A percentile compares a stretch with the other conserved stretches of the same genome.
Evolutionary conservation across 352 stramenopile genomes (phyloP).

Genomic region (Phytophthora agathidicida): DNA sequence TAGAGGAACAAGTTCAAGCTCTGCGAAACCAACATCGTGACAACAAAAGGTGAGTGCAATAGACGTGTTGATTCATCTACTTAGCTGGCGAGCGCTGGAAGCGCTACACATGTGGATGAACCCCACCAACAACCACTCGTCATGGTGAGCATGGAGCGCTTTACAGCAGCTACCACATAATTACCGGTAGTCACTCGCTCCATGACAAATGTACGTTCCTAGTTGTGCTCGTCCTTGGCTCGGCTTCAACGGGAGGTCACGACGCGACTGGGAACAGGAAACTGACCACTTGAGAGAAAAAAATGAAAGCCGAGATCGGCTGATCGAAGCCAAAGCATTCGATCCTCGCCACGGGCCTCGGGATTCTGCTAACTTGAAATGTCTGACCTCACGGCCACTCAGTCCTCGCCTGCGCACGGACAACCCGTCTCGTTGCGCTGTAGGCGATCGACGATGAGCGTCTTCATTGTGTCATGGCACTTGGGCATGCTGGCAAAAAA

Average conservation of each 20-base stretch:
- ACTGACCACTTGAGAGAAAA: conserved; percentile 29
- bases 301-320: conserved; percentile 16
- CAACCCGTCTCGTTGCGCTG: conserved; percentile 33
- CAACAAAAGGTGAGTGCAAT: conserved; percentile 12
- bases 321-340: neutral
- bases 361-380: neutral
- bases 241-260: conserved; percentile 9
- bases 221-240: conserved; percentile 11
- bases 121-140: conserved; percentile 16
- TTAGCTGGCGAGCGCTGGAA: conserved; percentile 7
- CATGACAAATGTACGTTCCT: conserved; percentile 19
- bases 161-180: conserved; percentile 40
- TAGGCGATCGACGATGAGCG: conserved; percentile 58
- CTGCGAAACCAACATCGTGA: neutral
- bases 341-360: neutral
- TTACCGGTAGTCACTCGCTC: conserved; percentile 29
- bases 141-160: conserved; percentile 34
- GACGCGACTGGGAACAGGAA: conserved; percentile 8
- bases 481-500: conserved; percentile 70
- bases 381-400: conserved; percentile 13
- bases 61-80: conserved; percentile 16
- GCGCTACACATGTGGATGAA: conserved; percentile 11
- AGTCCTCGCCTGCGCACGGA: conserved; percentile 28
- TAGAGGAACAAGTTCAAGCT: neutral
- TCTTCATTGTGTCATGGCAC: conserved; percentile 69